phyloP scores from a whole-genome alignment of 805 yeast genomes.

The Lachancea cidri region DNA sequence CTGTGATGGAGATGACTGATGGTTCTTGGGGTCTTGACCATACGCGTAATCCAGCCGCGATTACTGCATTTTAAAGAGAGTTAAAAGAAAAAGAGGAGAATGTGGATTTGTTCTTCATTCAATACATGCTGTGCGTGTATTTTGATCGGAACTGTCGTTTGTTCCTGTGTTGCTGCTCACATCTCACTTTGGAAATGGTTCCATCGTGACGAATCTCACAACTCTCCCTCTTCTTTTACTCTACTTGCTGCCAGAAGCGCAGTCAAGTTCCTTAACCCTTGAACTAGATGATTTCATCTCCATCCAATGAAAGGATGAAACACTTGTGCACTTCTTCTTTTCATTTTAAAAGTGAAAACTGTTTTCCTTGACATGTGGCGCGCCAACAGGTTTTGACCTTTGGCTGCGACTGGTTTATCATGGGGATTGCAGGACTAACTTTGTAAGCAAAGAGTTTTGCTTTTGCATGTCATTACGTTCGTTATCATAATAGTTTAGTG shows the following conservation, averaged over 20 bases:
- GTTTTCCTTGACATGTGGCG: slow-evolving; percentile 8
- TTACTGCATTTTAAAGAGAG: slow-evolving; percentile 21
- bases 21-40: slow-evolving; percentile 36
- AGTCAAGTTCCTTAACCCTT: slow-evolving; percentile 28
- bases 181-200: no score
- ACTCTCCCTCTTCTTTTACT: slow-evolving; percentile 6
- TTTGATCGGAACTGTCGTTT: not conserved
- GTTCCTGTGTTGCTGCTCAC: not conserved
- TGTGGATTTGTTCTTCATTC: not conserved
- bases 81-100: not conserved
- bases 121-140: not conserved
- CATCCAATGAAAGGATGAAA: slow-evolving; percentile 5
- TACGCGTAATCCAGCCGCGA: slow-evolving; percentile 45
- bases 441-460: not conserved
- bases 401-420: slow-evolving; percentile 10
- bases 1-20: slow-evolving; percentile 18
- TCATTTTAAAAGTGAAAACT: not conserved
- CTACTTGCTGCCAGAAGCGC: slow-evolving; percentile 31
- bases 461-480: not conserved
- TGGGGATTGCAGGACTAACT: not conserved
- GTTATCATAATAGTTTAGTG: not conserved
- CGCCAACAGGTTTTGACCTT: slow-evolving; percentile 1
- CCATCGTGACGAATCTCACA: no score
- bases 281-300: slow-evolving; percentile 23
- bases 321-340: not conserved